Evolutionary conservation across 2,329 filamentous ascomycete species (phyloP), one percentile per base, ranked within the genome.

Genomic region (Keithomyces neogunnii): DNA sequence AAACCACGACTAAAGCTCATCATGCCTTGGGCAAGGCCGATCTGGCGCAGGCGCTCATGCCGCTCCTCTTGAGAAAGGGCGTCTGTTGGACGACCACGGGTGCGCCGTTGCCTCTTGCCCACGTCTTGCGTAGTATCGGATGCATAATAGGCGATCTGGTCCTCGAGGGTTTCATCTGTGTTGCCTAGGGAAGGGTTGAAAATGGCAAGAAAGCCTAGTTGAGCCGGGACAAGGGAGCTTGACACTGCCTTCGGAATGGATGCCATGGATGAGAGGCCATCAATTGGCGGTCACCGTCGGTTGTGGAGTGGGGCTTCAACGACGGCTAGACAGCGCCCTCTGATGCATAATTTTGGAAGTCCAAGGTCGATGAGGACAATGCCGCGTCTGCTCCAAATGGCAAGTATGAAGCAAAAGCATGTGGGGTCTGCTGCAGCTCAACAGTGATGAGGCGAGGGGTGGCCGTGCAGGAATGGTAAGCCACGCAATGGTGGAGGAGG

Each of bases 1-100:
- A 99, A 99, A 61, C 84, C 91, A 64, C 84, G 86, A 61, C 88
- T 88, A 71, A 99, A 99, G 65, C 85, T 88, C 53, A 95, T 86
- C 86, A 97, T 96, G 65, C 91, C 93, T 72, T 99, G 93, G 40
- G 93, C 93, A 56, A 99, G 81, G 38, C 93, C 93, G 65, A 99
- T 90, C 74, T 96, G 91, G 57, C 93, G 82, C 61, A 97, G 74
- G 60, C 85, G 86, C 71, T 95, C 88, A 68, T 97, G 93, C 63
- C 84, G 82, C 62, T 90, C 83, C 57, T 88, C 82, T 47, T 79
- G 70, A 2, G 75, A 75, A 31, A 77, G 56, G 49, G 66, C 64
- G 33, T 73, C 71, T 10, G 68, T 73, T 1, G 72, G 71, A 19
- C 69, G 68, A 31, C 68, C 66, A 32, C 67, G 67, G 6, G 70